phyloP scores from a whole-genome alignment of 2,329 filamentous ascomycete genomes.

The Fusarium oxysporum region DNA sequence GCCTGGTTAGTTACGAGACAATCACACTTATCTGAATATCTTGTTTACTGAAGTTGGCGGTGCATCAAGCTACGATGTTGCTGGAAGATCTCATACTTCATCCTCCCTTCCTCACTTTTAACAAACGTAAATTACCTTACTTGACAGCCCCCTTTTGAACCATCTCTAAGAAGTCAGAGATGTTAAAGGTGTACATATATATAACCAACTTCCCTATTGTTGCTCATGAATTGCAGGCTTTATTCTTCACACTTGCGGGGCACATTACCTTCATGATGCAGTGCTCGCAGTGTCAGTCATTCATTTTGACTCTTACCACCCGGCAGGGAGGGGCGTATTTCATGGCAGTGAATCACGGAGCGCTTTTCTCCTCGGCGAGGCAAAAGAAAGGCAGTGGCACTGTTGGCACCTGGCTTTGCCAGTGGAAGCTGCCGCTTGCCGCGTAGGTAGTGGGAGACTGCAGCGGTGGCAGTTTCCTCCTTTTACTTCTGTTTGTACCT shows the following conservation, averaged over 20 bases:
- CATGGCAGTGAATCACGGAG: not conserved
- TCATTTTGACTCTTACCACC: not conserved
- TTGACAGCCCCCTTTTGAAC: not conserved
- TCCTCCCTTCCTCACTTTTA: not conserved
- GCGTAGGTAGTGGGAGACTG: not conserved
- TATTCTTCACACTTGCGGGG: not conserved
- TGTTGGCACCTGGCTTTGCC: slow-evolving; percentile 1
- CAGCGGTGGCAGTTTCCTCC: not conserved
- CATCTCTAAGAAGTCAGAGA: not conserved
- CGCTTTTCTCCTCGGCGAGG: not conserved
- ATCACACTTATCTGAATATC: not conserved
- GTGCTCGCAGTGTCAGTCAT: not conserved
- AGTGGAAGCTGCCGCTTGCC: not conserved
- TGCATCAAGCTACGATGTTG: slow-evolving; percentile 12
- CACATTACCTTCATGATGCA: not conserved
- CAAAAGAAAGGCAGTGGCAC: not conserved
- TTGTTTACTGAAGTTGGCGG: slow-evolving; percentile 14
- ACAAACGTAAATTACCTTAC: not conserved
- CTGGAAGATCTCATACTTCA: not conserved
- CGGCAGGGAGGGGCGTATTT: not conserved
- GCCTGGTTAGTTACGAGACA: slow-evolving; percentile 13
- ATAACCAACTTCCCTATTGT: not conserved
- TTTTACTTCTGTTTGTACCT: not conserved
- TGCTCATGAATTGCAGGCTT: not conserved
- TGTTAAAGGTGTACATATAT: not conserved